Evolutionary conservation across 495 filamentous ascomycete species (phyloP), one percentile per base, ranked within the genome.

Genomic region (Articulospora tetracladia): DNA sequence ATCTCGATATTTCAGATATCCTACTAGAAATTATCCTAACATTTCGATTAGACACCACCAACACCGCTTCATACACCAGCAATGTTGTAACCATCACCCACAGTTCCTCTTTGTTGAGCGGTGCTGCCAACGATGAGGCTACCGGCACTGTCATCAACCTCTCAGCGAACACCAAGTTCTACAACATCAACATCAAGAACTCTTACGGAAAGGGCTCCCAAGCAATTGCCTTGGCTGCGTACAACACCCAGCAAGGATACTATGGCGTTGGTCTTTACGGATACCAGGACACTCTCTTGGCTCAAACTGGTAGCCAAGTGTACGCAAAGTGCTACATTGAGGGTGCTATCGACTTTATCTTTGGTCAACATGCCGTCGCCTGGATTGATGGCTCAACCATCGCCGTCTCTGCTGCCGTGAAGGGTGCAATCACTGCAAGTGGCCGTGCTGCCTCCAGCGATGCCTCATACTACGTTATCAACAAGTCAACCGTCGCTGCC

Each of bases 341-440:
- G 53, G 79, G 79, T 22, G 76, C 78, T 11, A 72, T 76, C 28
- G 78, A 83, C 64, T 81, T 81, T 65, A 79, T 82, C 65, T 83
- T 80, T 28, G 86, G 86, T 7, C 82, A 85, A 69, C 69, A 74
- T 24, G 82, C 80, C 12, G 70, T 70, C 11, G 79, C 78, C 12
- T 90, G 86, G 86, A 86, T 89, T 63, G 82, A 87, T 62, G 64
- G 70, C 24, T 76, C 73, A 39, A 78, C 82, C 59, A 82, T 89
- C 58, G 68, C 76, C 3, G 82, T 88, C 19, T 73, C 81, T 28
- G 71, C 82, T 34, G 70, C 72, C 25, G 24, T 13, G 8, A 58
- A 69, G 1, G 82, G 80, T 17, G 84, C 78, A 57, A 76, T 88
- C 65, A 84, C 85, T 13, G 85, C 86, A 19, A 83, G 81, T 54